Evolutionary conservation across 345 rosid genomes (phyloP).

Genomic region (Nasturtium officinale): DNA sequence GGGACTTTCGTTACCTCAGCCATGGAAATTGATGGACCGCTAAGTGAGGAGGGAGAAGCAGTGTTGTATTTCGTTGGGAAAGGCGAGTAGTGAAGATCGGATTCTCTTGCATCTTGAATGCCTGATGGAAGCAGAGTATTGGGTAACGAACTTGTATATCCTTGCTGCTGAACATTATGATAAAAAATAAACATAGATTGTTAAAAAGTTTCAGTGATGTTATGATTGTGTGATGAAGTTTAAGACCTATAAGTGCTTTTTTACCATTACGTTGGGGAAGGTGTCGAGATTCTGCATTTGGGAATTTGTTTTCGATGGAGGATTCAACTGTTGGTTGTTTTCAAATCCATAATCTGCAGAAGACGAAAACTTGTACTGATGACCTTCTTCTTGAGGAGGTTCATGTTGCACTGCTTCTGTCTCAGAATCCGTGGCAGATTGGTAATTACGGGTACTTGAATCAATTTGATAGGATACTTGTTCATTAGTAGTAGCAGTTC

Average conservation of each 20-base stretch:
- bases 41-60: slow-evolving; percentile 57
- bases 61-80: slow-evolving; percentile 68
- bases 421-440: slow-evolving; percentile 60
- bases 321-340: slow-evolving; percentile 58
- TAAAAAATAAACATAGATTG: background rate
- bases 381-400: slow-evolving; percentile 58
- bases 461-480: slow-evolving; percentile 49
- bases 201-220: background rate
- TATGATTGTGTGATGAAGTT: background rate
- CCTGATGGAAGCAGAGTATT: slow-evolving; percentile 62
- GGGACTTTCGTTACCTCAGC: slow-evolving; percentile 59
- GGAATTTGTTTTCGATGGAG: slow-evolving; percentile 59
- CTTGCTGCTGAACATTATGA: slow-evolving; percentile 52
- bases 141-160: slow-evolving; percentile 70
- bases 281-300: slow-evolving; percentile 69
- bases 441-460: slow-evolving; percentile 53
- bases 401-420: slow-evolving; percentile 70
- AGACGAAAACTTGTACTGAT: slow-evolving; percentile 63
- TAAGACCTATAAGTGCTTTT: background rate
- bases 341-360: slow-evolving; percentile 69
- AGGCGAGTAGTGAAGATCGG: slow-evolving; percentile 77
- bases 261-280: slow-evolving; percentile 75
- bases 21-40: slow-evolving; percentile 64
- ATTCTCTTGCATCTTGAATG: slow-evolving; percentile 68
- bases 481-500: slow-evolving; percentile 56